Evolutionary conservation across 73 alveolate genomes (phyloP).

Genomic region (Paramecium sonneborni): DNA sequence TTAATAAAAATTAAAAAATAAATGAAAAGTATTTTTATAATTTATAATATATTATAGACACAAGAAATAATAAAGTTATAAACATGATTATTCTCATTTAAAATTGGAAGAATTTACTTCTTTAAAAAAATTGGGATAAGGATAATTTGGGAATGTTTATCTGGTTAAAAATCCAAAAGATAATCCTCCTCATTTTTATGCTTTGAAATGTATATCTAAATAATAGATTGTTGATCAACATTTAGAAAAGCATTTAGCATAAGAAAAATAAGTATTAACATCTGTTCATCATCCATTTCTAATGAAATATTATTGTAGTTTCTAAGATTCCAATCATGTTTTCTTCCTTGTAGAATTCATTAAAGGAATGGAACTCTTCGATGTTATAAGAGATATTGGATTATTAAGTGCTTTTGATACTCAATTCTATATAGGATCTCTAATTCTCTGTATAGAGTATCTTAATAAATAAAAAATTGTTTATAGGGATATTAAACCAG

Average conservation of each 20-base stretch:
- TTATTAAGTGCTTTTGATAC: slow-evolving; percentile 71
- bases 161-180: slow-evolving; percentile 71
- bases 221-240: slow-evolving; percentile 61
- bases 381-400: slow-evolving; percentile 74
- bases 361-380: slow-evolving; percentile 74
- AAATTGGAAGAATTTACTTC: slow-evolving; percentile 79
- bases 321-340: slow-evolving; percentile 64
- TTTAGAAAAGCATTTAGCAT: slow-evolving; percentile 68
- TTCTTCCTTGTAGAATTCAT: slow-evolving; percentile 71
- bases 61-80: slow-evolving; percentile 68
- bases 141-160: slow-evolving; percentile 79
- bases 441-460: slow-evolving; percentile 68
- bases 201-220: slow-evolving; percentile 72
- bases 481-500: slow-evolving; percentile 78
- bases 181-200: slow-evolving; percentile 67
- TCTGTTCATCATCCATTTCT: slow-evolving; percentile 70
- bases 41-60: slow-evolving; percentile 2
- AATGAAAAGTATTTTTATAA: slow-evolving; percentile 4
- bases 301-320: slow-evolving; percentile 68
- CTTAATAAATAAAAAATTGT: slow-evolving; percentile 70
- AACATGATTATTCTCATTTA: slow-evolving; percentile 75
- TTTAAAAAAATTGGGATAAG: slow-evolving; percentile 79
- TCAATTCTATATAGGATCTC: slow-evolving; percentile 70
- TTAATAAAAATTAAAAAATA: slow-evolving; percentile 59
- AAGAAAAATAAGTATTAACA: slow-evolving; percentile 67